A percentile compares a stretch with the other conserved stretches of the same genome.
Conservation (phyloP, 1,139 yeast species). For the Lodderomyces orthopsilosis region DNA sequence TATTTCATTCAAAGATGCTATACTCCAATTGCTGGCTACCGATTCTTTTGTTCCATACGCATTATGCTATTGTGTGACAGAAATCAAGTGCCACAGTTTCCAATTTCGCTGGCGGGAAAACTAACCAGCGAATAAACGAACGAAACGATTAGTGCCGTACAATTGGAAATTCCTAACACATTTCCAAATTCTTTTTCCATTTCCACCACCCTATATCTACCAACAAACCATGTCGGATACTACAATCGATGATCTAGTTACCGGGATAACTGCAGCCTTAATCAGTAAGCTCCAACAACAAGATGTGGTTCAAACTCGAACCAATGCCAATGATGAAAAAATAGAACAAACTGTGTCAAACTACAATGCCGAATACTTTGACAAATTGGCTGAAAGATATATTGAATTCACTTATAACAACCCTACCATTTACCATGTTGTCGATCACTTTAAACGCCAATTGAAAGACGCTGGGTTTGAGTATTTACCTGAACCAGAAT, state of each 20-base stretch:
- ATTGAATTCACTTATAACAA: slow-evolving; percentile 36
- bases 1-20: too few species aligned
- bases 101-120: too few species aligned
- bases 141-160: too few species aligned
- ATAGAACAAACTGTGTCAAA: slow-evolving; percentile 4
- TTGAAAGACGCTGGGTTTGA: slow-evolving; percentile 31
- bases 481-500: slow-evolving; percentile 26
- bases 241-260: slow-evolving; percentile 8
- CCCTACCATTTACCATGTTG: slow-evolving; percentile 45
- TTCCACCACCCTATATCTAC: neutral
- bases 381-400: slow-evolving; percentile 34
- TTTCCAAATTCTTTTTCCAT: too few species aligned
- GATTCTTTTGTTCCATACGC: too few species aligned
- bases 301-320: neutral
- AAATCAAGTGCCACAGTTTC: too few species aligned
- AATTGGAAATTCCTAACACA: too few species aligned
- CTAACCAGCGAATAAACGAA: too few species aligned
- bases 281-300: slow-evolving; percentile 7
- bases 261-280: slow-evolving; percentile 8
- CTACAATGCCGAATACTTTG: slow-evolving; percentile 24
- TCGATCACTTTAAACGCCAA: slow-evolving; percentile 25
- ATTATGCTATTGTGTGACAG: too few species aligned
- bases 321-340: too few species aligned
- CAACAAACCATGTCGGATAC: neutral
- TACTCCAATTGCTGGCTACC: too few species aligned